Evolutionary conservation across 2,329 filamentous ascomycete genomes (phyloP).

Genomic region (Neocucurbitaria cava): DNA sequence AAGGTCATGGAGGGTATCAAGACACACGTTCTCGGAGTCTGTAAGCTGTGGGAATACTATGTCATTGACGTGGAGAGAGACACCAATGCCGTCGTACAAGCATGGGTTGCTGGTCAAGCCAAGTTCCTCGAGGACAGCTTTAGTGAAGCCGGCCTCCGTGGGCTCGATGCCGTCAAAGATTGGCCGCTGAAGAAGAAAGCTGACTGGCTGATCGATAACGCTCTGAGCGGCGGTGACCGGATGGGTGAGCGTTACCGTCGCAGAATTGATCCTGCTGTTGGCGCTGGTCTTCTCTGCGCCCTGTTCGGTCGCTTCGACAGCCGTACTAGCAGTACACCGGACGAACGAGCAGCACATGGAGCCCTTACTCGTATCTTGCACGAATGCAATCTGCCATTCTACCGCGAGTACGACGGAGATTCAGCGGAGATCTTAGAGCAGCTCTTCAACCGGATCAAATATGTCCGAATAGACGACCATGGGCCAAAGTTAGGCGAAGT

Average conservation of each 20-base stretch:
- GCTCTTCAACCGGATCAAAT: conserved; percentile 92
- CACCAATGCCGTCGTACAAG: conserved; percentile 70
- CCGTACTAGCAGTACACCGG: conserved; percentile 57
- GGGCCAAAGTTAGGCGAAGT: conserved; percentile 87
- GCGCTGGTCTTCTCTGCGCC: conserved; percentile 71
- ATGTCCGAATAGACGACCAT: conserved; percentile 88
- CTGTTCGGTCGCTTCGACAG: conserved; percentile 73
- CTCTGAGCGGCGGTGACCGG: conserved; percentile 72
- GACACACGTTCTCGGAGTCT: conserved; percentile 75
- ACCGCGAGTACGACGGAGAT: conserved; percentile 90
- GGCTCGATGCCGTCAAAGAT: conserved; percentile 60
- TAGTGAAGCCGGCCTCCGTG: conserved; percentile 55
- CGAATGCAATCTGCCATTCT: conserved; percentile 85
- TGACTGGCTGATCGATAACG: conserved; percentile 71
- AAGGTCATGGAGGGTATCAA: conserved; percentile 86
- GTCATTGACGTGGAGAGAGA: conserved; percentile 79
- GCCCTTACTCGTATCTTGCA: conserved; percentile 71
- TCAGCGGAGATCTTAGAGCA: conserved; percentile 85
- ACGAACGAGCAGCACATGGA: conserved; percentile 60
- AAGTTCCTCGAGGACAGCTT: conserved; percentile 62
- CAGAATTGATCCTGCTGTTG: conserved; percentile 70
- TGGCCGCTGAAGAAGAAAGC: conserved; percentile 67
- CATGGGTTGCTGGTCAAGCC: conserved; percentile 71
- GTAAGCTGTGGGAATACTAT: conserved; percentile 94
- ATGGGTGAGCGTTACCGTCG: conserved; percentile 83